phyloP scores from a whole-genome alignment of 2,329 filamentous ascomycete genomes.

The Penicillium janthinellum region DNA sequence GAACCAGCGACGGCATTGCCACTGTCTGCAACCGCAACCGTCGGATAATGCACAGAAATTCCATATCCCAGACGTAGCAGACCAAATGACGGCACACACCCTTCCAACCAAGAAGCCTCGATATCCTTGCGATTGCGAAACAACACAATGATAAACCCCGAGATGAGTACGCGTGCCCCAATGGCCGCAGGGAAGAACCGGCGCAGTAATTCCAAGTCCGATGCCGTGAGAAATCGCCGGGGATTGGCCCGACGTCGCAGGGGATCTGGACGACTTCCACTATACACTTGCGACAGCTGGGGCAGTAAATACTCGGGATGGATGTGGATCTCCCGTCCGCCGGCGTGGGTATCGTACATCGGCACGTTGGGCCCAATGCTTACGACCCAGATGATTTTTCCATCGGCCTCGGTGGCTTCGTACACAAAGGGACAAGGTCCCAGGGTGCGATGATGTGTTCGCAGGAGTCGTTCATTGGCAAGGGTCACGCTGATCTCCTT shows the following conservation, averaged over 20 bases:
- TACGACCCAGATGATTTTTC: slow-evolving; percentile 17
- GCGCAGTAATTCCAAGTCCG: slow-evolving; percentile 12
- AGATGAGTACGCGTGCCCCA: slow-evolving; percentile 18
- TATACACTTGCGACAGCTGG: slow-evolving; percentile 11
- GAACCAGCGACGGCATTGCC: slow-evolving; percentile 12
- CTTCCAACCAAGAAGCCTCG: slow-evolving; percentile 20
- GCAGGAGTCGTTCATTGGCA: slow-evolving; percentile 10
- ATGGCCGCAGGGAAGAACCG: slow-evolving; percentile 21
- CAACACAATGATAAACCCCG: slow-evolving; percentile 19
- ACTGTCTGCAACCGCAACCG: slow-evolving; percentile 6
- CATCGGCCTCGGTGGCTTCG: slow-evolving; percentile 9
- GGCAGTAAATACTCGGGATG: slow-evolving; percentile 16
- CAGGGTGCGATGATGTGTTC: slow-evolving; percentile 17
- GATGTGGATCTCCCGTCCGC: slow-evolving; percentile 21
- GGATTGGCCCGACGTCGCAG: slow-evolving; percentile 14
- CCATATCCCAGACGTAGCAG: slow-evolving; percentile 19
- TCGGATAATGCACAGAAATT: slow-evolving; percentile 14
- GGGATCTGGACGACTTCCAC: slow-evolving; percentile 13
- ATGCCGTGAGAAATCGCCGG: slow-evolving; percentile 13
- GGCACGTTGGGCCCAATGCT: slow-evolving; percentile 10
- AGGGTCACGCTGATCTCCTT: slow-evolving; percentile 2
- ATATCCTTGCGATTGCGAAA: slow-evolving; percentile 16
- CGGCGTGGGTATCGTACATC: slow-evolving; percentile 19
- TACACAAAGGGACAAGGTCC: slow-evolving; percentile 17
- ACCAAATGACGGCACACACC: slow-evolving; percentile 18